phyloP scores from a whole-genome alignment of 1,284 basidiomycete genomes.

The Malassezia furfur region DNA sequence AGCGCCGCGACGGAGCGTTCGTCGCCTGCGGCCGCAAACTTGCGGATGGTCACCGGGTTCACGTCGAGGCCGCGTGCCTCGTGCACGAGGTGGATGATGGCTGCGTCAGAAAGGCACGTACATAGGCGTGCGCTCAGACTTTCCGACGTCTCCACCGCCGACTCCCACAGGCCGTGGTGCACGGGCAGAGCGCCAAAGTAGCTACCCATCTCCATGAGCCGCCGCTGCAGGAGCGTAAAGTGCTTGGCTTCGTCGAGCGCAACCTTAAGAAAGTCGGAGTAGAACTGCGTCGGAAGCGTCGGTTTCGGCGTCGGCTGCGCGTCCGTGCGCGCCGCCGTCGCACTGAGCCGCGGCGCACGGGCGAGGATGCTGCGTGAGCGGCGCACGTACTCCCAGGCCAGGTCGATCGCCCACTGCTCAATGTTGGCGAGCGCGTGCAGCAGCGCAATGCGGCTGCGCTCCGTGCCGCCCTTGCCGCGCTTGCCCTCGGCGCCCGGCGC shows the following conservation, averaged over 20 bases:
- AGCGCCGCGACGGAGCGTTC: slow-evolving; percentile 56
- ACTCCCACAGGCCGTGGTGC: slow-evolving; percentile 62
- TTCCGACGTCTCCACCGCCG: slow-evolving; percentile 62
- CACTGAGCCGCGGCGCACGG: slow-evolving; percentile 49
- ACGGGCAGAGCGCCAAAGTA: slow-evolving; percentile 59
- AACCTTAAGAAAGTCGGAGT: slow-evolving; percentile 49
- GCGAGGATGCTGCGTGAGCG: slow-evolving; percentile 59
- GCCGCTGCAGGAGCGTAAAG: slow-evolving; percentile 50
- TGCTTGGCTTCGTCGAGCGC: slow-evolving; percentile 72
- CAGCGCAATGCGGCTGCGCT: slow-evolving; percentile 64
- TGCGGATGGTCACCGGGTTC: slow-evolving; percentile 65
- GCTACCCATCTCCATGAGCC: slow-evolving; percentile 57
- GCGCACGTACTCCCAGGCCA: slow-evolving; percentile 42
- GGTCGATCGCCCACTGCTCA: slow-evolving; percentile 67
- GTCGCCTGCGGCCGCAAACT: slow-evolving; percentile 64
- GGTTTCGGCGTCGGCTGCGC: not conserved
- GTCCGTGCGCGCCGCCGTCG: slow-evolving; percentile 13
- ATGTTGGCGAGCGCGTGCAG: slow-evolving; percentile 77
- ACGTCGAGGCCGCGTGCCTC: slow-evolving; percentile 79
- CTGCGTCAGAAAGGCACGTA: slow-evolving; percentile 6
- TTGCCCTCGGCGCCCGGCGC: slow-evolving; percentile 59
- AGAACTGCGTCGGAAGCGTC: slow-evolving; percentile 42
- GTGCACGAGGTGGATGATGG: slow-evolving; percentile 80
- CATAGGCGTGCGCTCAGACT: slow-evolving; percentile 65
- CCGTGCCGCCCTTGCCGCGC: slow-evolving; percentile 54